Evolutionary conservation across 345 rosid species (phyloP).

Genomic region (Citrus trifoliata): DNA sequence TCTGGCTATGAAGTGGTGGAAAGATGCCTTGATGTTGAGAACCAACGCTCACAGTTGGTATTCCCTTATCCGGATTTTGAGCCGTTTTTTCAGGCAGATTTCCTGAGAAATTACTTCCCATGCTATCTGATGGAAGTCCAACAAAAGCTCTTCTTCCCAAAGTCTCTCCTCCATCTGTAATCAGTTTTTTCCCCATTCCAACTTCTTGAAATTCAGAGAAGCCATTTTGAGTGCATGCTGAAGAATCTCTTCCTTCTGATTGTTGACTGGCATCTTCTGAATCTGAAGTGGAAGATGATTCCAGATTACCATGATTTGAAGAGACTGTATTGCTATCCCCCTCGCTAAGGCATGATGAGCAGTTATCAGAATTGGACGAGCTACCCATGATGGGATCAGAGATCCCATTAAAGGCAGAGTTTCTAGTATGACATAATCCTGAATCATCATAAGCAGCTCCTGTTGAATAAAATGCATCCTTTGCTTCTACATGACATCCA

Average conservation of each 20-base stretch:
- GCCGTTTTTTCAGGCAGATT: constrained; percentile 28
- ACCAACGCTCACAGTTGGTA: constrained; percentile 29
- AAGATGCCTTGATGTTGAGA: constrained; percentile 47
- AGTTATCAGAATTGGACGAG: constrained; percentile 74
- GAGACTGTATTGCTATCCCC: constrained; percentile 75
- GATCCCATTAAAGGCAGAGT: constrained; percentile 19
- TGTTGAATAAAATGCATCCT: constrained; percentile 26
- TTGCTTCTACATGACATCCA: constrained; percentile 30
- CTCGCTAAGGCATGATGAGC: constrained; percentile 88
- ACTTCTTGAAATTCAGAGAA: constrained; percentile 39
- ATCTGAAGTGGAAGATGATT: constrained; percentile 81
- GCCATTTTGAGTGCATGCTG: constrained; percentile 33
- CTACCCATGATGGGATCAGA: constrained; percentile 46
- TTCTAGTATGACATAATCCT: constrained; percentile 27
- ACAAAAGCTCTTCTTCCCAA: constrained; percentile 25
- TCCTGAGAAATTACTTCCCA: constrained; percentile 29
- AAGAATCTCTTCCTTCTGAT: constrained; percentile 54
- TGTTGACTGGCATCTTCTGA: constrained; percentile 74
- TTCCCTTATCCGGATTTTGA: constrained; percentile 38
- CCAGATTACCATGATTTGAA: constrained; percentile 60
- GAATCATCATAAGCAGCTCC: constrained; percentile 39
- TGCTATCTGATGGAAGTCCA: constrained; percentile 31
- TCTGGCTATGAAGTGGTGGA: constrained; percentile 55
- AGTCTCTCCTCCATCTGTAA: constrained; percentile 29
- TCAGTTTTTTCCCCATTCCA: constrained; percentile 28